Conservation (phyloP, 2,329 filamentous ascomycete genomes). For the Thermothelomyces thermophilus region DNA sequence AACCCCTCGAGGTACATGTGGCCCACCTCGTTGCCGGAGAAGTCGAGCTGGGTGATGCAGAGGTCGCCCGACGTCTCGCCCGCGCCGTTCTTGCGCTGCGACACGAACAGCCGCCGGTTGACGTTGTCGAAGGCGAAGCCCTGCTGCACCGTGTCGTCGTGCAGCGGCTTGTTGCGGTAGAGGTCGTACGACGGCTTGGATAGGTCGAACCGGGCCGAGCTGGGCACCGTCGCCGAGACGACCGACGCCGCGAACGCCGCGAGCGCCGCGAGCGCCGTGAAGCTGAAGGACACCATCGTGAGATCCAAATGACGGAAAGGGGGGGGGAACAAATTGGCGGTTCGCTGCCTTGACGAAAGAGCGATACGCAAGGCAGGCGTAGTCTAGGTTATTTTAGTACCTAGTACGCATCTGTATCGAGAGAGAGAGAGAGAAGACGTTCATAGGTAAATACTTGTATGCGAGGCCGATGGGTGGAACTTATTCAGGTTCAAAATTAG, state of each 20-base stretch:
- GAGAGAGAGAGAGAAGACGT: too few relatives aligned
- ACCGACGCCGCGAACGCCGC: background rate
- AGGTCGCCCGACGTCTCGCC: constrained; percentile 3
- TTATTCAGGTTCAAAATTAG: too few relatives aligned
- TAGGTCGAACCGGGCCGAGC: constrained; percentile 11
- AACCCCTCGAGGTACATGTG: constrained; percentile 13
- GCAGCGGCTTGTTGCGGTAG: constrained; percentile 10
- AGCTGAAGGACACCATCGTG: background rate
- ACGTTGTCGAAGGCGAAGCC: constrained; percentile 14
- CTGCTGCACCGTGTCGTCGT: constrained; percentile 13
- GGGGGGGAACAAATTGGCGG: too few relatives aligned
- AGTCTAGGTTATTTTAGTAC: too few relatives aligned
- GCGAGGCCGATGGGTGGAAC: too few relatives aligned
- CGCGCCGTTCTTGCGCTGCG: constrained; percentile 14
- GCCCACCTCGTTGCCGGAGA: constrained; percentile 9
- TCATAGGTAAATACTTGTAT: too few relatives aligned
- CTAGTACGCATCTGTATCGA: too few relatives aligned
- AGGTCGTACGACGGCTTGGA: constrained; percentile 15
- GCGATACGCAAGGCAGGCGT: too few relatives aligned
- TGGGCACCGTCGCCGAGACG: constrained; percentile 18
- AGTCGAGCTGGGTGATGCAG: constrained; percentile 16
- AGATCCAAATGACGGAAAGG: too few relatives aligned
- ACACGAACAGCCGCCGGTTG: constrained; percentile 15
- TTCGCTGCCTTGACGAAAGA: too few relatives aligned
- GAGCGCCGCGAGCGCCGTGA: background rate